A percentile compares a stretch with the other conserved stretches of the same genome.
Evolutionary conservation across 2,329 filamentous ascomycete species (phyloP).

Genomic region (Gaeumannomyces sp.): DNA sequence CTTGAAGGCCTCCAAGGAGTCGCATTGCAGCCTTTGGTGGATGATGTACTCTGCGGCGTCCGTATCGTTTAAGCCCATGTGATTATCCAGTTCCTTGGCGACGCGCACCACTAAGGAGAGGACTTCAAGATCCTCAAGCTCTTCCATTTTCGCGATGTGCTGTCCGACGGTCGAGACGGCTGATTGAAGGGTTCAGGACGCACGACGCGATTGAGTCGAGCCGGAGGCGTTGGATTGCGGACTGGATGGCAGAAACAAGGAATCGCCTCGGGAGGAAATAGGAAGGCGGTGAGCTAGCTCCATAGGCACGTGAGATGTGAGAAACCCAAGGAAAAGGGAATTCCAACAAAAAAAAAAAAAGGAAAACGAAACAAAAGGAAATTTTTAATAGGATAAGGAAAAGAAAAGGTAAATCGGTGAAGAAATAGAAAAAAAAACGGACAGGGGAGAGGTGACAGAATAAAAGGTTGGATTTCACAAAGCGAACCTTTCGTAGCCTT

Average conservation of each 20-base stretch:
- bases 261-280: not conserved
- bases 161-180: not conserved
- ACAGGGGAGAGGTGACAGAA: too few relatives aligned
- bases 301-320: too few relatives aligned
- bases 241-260: not conserved
- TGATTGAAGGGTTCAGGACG: not conserved
- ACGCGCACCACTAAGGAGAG: conserved; percentile 93
- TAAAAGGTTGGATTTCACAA: too few relatives aligned
- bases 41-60: conserved; percentile 96
- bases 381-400: too few relatives aligned
- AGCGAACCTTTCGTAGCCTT: too few relatives aligned
- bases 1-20: conserved; percentile 67
- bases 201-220: not conserved
- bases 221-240: not conserved
- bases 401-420: too few relatives aligned
- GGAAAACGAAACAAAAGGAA: too few relatives aligned
- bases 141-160: conserved; percentile 58
- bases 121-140: conserved; percentile 84
- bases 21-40: conserved; percentile 74
- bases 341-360: too few relatives aligned
- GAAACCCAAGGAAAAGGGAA: too few relatives aligned
- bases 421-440: too few relatives aligned
- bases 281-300: not conserved
- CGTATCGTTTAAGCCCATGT: conserved; percentile 87
- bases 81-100: conserved; percentile 88